Evolutionary conservation across 306 rosid genomes (phyloP).

Genomic region (Begonia peltatifolia): DNA sequence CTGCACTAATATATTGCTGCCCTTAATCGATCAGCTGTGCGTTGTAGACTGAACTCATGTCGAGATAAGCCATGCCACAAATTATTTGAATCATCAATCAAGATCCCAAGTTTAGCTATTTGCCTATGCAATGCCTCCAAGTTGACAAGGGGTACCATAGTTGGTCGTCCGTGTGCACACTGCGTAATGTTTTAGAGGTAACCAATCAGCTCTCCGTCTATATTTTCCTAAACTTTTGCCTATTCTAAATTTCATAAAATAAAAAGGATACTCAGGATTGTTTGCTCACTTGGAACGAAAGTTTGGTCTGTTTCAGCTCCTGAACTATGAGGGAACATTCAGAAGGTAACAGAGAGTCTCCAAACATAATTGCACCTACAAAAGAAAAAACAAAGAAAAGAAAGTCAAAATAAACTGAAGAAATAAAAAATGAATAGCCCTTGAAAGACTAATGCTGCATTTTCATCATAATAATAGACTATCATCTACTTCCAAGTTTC

Average conservation of each 20-base stretch:
- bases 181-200: conserved; percentile 18
- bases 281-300: conserved; percentile 79
- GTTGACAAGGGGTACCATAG: conserved; percentile 73
- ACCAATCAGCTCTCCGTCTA: not conserved
- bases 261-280: conserved; percentile 1
- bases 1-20: conserved; percentile 13
- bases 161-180: conserved; percentile 98
- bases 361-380: conserved; percentile 96
- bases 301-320: conserved; percentile 71
- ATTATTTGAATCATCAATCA: conserved; percentile 17
- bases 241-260: not conserved
- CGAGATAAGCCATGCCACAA: conserved; percentile 53
- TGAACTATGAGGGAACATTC: conserved; percentile 88
- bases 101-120: conserved; percentile 36
- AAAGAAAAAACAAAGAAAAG: conserved; percentile 6
- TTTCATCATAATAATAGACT: no score
- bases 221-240: not conserved
- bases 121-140: conserved; percentile 78
- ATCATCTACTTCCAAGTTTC: no score
- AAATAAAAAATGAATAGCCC: no score
- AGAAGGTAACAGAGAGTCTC: conserved; percentile 82
- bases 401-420: not conserved
- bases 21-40: conserved; percentile 40
- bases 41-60: conserved; percentile 32
- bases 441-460: no score